phyloP scores from a whole-genome alignment of 768 basidiomycete genomes.

The Leccinum longicurvipes region DNA sequence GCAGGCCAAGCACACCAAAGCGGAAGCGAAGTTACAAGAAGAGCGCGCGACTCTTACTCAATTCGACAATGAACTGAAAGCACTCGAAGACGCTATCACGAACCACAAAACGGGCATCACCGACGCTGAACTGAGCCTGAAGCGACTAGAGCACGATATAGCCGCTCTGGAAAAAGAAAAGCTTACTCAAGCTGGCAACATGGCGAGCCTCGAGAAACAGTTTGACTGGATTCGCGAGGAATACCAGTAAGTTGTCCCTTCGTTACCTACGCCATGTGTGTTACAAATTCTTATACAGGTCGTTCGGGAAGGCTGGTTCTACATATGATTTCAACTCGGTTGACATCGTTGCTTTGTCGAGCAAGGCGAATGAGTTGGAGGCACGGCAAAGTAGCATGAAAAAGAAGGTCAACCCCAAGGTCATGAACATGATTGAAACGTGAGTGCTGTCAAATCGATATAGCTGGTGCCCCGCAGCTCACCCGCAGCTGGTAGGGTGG shows the following conservation, averaged over 20 bases:
- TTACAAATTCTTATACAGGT: constrained; percentile 39
- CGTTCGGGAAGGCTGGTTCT: constrained; percentile 79
- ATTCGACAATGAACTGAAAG: constrained; percentile 86
- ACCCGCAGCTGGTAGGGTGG: constrained; percentile 55
- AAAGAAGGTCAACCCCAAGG: constrained; percentile 94
- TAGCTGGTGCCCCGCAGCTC: background rate
- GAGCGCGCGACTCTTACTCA: constrained; percentile 85
- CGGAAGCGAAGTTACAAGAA: constrained; percentile 70
- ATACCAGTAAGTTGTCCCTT: constrained; percentile 58
- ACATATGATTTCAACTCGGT: constrained; percentile 75
- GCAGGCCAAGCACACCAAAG: constrained; percentile 57
- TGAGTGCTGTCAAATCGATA: constrained; percentile 34
- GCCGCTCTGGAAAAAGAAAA: constrained; percentile 63
- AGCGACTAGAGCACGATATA: constrained; percentile 70
- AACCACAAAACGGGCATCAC: constrained; percentile 69
- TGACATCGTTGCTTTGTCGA: constrained; percentile 56
- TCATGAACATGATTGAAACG: constrained; percentile 95
- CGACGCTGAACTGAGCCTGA: constrained; percentile 63
- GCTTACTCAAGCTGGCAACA: constrained; percentile 45
- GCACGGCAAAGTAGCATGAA: constrained; percentile 81
- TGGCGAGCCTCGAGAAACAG: constrained; percentile 72
- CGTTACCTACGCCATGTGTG: background rate
- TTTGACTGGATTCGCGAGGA: constrained; percentile 90
- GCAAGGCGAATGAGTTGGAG: constrained; percentile 73
- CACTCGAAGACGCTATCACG: constrained; percentile 79